Percentiles rank a stretch among this genome's conserved stretches.
Evolutionary conservation across 208 protist genomes (phyloP).

Genomic region (Crithidia fasciculata): DNA sequence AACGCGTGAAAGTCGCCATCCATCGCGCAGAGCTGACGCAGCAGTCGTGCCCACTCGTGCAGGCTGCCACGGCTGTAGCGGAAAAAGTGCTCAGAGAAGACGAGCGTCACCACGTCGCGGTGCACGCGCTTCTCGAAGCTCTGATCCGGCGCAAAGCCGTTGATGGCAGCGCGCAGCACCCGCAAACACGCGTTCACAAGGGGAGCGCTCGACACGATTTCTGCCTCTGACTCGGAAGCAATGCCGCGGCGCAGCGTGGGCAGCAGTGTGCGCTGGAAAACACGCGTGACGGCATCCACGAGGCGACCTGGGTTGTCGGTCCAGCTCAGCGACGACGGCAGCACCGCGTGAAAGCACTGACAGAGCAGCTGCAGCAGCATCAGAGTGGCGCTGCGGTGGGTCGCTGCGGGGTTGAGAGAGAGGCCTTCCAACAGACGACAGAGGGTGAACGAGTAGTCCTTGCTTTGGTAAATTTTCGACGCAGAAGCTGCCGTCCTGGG

Average conservation of each 20-base stretch:
- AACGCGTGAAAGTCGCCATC: conserved; percentile 19
- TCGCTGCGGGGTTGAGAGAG: background rate
- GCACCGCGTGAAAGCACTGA: conserved; percentile 23
- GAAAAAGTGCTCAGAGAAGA: conserved; percentile 58
- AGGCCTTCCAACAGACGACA: conserved; percentile 46
- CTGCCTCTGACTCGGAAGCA: conserved; percentile 48
- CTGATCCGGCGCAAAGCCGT: conserved; percentile 28
- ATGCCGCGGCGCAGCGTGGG: conserved; percentile 42
- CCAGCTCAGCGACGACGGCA: conserved; percentile 30
- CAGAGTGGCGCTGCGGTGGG: conserved; percentile 23
- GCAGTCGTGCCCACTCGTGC: conserved; percentile 47
- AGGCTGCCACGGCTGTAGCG: conserved; percentile 39
- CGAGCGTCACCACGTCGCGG: conserved; percentile 40
- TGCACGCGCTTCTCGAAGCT: conserved; percentile 43
- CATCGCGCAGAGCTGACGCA: conserved; percentile 21
- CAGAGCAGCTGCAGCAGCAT: conserved; percentile 25
- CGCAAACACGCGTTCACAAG: conserved; percentile 45
- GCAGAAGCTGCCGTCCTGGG: background rate
- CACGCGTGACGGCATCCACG: conserved; percentile 28
- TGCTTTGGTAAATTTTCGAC: conserved; percentile 26
- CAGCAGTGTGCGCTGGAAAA: conserved; percentile 45
- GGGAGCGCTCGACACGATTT: conserved; percentile 34
- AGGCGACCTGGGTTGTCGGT: conserved; percentile 36
- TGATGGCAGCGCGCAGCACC: conserved; percentile 24
- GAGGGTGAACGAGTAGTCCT: conserved; percentile 35